phyloP scores from a whole-genome alignment of 345 rosid species.

The Sisymbrium altissimum region DNA sequence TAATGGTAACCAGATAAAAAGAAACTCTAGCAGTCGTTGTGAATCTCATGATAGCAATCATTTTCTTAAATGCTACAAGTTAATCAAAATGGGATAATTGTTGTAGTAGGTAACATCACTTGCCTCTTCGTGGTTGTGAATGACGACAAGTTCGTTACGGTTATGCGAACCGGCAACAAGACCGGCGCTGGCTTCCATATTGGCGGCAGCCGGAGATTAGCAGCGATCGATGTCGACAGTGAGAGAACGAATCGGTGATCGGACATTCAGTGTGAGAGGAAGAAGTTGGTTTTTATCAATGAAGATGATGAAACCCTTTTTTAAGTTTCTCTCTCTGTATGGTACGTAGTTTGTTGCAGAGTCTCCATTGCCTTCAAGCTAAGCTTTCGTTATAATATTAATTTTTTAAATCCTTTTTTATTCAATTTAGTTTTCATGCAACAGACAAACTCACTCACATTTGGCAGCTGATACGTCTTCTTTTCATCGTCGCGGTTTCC shows the following conservation, averaged over 20 bases:
- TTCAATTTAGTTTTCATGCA: not conserved
- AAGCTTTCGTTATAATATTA: conserved; percentile 50
- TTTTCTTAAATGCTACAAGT: not conserved
- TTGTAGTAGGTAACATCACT: not conserved
- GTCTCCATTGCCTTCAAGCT: conserved; percentile 95
- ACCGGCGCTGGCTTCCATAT: conserved; percentile 99
- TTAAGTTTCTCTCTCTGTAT: conserved; percentile 28
- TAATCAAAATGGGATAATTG: not conserved
- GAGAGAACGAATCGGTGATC: not conserved
- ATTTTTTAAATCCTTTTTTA: not conserved
- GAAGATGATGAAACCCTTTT: conserved; percentile 15
- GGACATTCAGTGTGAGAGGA: not conserved
- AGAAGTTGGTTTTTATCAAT: conserved; percentile 34
- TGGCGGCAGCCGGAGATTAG: not conserved
- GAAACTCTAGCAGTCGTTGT: not conserved
- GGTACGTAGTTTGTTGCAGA: conserved; percentile 60
- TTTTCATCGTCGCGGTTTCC: conserved; percentile 32
- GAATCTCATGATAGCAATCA: not conserved
- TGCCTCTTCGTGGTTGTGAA: conserved; percentile 98
- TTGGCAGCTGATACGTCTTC: conserved; percentile 3
- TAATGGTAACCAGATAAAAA: no score
- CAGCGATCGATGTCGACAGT: not conserved
- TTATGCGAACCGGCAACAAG: conserved; percentile 98
- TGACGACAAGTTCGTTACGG: conserved; percentile 96
- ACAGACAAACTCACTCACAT: conserved; percentile 21